Conservation (phyloP, 1,284 basidiomycete species). For the Pseudozyma tsukubaensis region DNA sequence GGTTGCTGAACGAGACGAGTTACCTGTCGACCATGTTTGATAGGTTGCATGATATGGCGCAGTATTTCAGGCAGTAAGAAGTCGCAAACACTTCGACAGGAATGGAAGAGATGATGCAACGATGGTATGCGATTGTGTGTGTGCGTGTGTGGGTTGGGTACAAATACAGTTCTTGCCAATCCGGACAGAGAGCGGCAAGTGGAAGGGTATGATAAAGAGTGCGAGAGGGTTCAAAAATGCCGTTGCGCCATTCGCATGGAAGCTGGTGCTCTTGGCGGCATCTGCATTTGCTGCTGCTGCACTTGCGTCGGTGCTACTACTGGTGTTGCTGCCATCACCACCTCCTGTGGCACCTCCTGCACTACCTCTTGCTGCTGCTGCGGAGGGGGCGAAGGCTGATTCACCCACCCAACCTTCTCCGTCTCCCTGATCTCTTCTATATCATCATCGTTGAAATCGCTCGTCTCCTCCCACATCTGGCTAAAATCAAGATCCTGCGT, state of each 20-base stretch:
- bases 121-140: neutral
- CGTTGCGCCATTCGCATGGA: constrained; percentile 30
- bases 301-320: neutral
- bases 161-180: constrained; percentile 21
- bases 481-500: constrained; percentile 47
- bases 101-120: neutral
- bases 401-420: constrained; percentile 16
- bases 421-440: constrained; percentile 25
- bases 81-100: neutral
- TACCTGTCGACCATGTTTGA: constrained; percentile 88
- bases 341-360: too few species aligned
- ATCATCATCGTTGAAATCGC: constrained; percentile 50
- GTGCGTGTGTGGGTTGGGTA: constrained; percentile 11
- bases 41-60: constrained; percentile 66
- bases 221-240: neutral
- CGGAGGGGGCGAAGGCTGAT: constrained; percentile 14
- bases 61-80: constrained; percentile 61
- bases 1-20: constrained; percentile 90
- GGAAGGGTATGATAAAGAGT: neutral
- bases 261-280: constrained; percentile 24
- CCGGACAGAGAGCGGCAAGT: neutral
- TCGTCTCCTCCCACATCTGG: constrained; percentile 49
- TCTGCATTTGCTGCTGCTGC: neutral
- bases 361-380: neutral
- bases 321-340: neutral